Evolutionary conservation across 495 filamentous ascomycete species (phyloP).

Genomic region (Oleoguttula mirabilis): DNA sequence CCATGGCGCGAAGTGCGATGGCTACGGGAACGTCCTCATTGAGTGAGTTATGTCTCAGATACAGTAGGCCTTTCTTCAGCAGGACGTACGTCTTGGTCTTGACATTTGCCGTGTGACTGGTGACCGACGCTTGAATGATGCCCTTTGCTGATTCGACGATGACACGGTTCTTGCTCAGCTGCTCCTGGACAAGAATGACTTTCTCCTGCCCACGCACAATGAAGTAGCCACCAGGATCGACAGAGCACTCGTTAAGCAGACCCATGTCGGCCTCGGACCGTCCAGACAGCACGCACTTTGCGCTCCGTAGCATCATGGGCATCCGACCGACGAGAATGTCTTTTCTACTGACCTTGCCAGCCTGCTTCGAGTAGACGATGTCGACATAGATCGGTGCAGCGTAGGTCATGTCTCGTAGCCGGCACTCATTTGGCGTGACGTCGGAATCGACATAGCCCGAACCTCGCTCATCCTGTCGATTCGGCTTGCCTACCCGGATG

Average conservation of each 20-base stretch:
- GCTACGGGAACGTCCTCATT: slow-evolving; percentile 87
- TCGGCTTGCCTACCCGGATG: slow-evolving; percentile 71
- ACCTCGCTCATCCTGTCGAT: slow-evolving; percentile 54
- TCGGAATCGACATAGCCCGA: slow-evolving; percentile 42
- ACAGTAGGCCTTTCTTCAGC: slow-evolving; percentile 80
- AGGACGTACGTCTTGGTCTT: slow-evolving; percentile 96
- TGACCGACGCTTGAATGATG: slow-evolving; percentile 93
- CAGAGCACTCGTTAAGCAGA: slow-evolving; percentile 76
- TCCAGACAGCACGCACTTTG: slow-evolving; percentile 72
- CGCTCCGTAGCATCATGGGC: slow-evolving; percentile 93
- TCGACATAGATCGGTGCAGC: slow-evolving; percentile 85
- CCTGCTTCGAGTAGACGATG: slow-evolving; percentile 63
- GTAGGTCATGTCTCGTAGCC: slow-evolving; percentile 89
- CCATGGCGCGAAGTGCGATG: slow-evolving; percentile 83
- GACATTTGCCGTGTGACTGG: slow-evolving; percentile 86
- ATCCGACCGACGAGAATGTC: slow-evolving; percentile 75
- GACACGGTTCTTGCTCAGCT: slow-evolving; percentile 95
- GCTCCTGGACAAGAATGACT: slow-evolving; percentile 95
- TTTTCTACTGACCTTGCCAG: slow-evolving; percentile 53
- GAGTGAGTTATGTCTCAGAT: slow-evolving; percentile 83
- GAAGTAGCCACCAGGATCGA: slow-evolving; percentile 96
- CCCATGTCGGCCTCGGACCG: slow-evolving; percentile 77
- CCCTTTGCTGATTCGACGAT: slow-evolving; percentile 92
- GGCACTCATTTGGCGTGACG: slow-evolving; percentile 84
- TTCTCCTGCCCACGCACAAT: slow-evolving; percentile 80